Conservation (phyloP, 805 yeast species). For the Yarrowia sp. region DNA sequence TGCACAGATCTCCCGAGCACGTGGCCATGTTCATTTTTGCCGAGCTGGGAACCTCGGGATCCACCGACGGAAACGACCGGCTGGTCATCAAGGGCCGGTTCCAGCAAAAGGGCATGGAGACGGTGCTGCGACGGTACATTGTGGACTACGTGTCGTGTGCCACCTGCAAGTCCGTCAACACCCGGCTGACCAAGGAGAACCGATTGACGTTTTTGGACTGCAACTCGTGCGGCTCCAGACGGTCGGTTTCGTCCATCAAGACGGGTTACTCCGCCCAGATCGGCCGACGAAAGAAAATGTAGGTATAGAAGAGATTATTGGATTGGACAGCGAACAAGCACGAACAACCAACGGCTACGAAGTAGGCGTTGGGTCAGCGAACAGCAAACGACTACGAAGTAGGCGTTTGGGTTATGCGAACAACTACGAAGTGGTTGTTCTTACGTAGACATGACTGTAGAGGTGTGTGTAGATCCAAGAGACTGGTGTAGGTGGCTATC, state of each 20-base stretch:
- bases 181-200: constrained; percentile 95
- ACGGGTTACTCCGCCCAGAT: constrained; percentile 95
- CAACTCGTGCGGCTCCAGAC: constrained; percentile 96
- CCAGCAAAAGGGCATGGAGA: constrained; percentile 97
- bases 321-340: too few relatives aligned
- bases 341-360: too few relatives aligned
- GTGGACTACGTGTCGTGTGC: constrained; percentile 98
- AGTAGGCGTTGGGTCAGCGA: too few relatives aligned
- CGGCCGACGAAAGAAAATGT: constrained; percentile 47
- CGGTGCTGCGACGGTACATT: constrained; percentile 94
- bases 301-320: constrained; percentile 5
- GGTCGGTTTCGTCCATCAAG: constrained; percentile 96
- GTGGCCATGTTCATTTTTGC: constrained; percentile 96
- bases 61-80: constrained; percentile 97
- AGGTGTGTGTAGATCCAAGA: too few relatives aligned
- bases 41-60: constrained; percentile 99
- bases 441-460: too few relatives aligned
- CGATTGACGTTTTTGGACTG: constrained; percentile 97
- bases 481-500: too few relatives aligned
- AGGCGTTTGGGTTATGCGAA: too few relatives aligned
- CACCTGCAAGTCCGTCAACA: constrained; percentile 97
- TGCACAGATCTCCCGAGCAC: constrained; percentile 97
- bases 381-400: too few relatives aligned
- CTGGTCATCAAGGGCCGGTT: constrained; percentile 97
- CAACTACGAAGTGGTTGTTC: too few relatives aligned